A percentile compares a stretch with the other conserved stretches of the same genome.
Evolutionary conservation across 371 early-diverging fungal species (phyloP).

Genomic region (Mucor circinelloides): DNA sequence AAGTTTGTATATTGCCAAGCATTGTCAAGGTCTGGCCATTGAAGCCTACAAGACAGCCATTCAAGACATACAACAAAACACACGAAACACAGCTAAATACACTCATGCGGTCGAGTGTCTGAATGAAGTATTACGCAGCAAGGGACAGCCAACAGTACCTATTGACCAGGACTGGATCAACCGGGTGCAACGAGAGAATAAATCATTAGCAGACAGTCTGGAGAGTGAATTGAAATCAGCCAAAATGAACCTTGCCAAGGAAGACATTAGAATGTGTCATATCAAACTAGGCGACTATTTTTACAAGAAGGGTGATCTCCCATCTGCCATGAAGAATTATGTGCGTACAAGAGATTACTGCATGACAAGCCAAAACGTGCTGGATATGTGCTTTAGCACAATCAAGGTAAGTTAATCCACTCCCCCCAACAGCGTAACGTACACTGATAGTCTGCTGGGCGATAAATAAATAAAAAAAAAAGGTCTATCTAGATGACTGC

Average conservation of each 20-base stretch:
- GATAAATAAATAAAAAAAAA: too few relatives aligned
- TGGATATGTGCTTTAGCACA: slow-evolving; percentile 82
- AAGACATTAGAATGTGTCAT: slow-evolving; percentile 79
- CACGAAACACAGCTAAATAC: slow-evolving; percentile 61
- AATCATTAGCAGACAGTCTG: slow-evolving; percentile 59
- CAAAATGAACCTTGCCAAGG: slow-evolving; percentile 75
- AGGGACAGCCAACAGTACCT: slow-evolving; percentile 6
- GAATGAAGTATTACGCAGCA: slow-evolving; percentile 52
- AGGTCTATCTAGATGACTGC: slow-evolving; percentile 69
- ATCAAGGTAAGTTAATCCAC: slow-evolving; percentile 63
- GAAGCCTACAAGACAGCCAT: slow-evolving; percentile 72
- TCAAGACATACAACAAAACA: slow-evolving; percentile 52
- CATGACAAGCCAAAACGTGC: slow-evolving; percentile 69
- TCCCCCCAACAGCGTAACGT: background rate
- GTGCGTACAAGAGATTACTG: slow-evolving; percentile 78
- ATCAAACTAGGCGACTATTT: slow-evolving; percentile 78
- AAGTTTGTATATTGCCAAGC: slow-evolving; percentile 75
- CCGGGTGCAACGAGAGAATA: slow-evolving; percentile 44
- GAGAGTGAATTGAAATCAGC: slow-evolving; percentile 76
- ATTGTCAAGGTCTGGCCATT: slow-evolving; percentile 68
- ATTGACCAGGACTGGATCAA: slow-evolving; percentile 62
- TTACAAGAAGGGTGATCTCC: slow-evolving; percentile 70
- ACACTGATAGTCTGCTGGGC: background rate
- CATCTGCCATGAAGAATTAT: slow-evolving; percentile 69
- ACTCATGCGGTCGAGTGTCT: slow-evolving; percentile 45